Evolutionary conservation across 108 stramenopile species (phyloP).

Genomic region (Thalassiosira profunda): DNA sequence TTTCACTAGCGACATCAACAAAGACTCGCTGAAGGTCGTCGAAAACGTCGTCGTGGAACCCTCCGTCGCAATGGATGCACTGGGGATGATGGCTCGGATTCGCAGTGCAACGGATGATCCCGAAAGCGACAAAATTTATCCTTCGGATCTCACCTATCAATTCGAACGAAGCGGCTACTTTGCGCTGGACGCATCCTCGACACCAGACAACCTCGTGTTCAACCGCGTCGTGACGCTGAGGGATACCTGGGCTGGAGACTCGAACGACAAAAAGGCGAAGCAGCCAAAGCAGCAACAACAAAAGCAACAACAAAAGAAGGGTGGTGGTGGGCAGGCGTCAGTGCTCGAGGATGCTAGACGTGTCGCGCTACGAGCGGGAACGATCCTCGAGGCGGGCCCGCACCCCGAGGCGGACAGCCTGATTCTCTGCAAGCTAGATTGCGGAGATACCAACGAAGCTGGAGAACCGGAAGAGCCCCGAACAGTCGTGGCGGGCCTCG

Average conservation of each 20-base stretch:
- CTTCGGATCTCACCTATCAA: constrained; percentile 76
- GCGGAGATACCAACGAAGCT: constrained; percentile 71
- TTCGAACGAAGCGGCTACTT: constrained; percentile 93
- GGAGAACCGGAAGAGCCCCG: constrained; percentile 57
- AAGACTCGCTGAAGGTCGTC: constrained; percentile 73
- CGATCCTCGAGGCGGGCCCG: constrained; percentile 75
- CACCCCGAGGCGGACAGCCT: constrained; percentile 89
- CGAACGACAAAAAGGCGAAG: constrained; percentile 14
- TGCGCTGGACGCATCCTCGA: constrained; percentile 73
- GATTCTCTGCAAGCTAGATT: constrained; percentile 84
- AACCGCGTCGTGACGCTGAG: constrained; percentile 89
- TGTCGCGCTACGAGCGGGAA: constrained; percentile 75
- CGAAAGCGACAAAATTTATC: constrained; percentile 48
- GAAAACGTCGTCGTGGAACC: constrained; percentile 77
- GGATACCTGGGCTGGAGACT: constrained; percentile 76
- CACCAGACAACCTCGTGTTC: constrained; percentile 72
- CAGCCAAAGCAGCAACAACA: constrained; percentile 29
- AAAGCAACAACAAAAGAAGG: constrained; percentile 16
- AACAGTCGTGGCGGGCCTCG: constrained; percentile 86
- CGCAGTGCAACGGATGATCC: background rate
- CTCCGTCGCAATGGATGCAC: constrained; percentile 67
- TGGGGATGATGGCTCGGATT: constrained; percentile 45
- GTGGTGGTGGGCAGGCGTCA: constrained; percentile 14
- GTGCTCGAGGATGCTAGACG: constrained; percentile 71
- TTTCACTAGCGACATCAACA: constrained; percentile 84